phyloP scores from a whole-genome alignment of 1,139 yeast species.

The Candida pseudoviswanathii region DNA sequence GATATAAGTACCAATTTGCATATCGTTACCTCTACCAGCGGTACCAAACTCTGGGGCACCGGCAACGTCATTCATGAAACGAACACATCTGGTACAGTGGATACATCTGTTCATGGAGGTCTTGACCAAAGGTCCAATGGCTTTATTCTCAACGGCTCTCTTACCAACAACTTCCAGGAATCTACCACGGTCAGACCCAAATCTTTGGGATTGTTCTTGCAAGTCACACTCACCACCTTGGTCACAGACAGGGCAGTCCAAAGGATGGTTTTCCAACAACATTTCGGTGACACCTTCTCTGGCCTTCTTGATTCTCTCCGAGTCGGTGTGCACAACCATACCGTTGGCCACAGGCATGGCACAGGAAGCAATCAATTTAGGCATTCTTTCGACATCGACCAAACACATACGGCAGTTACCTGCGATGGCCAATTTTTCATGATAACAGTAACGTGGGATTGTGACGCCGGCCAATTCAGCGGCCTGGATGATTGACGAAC shows the following conservation, averaged over 20 bases:
- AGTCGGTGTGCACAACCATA: slow-evolving; percentile 82
- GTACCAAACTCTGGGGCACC: slow-evolving; percentile 93
- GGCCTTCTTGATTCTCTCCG: slow-evolving; percentile 80
- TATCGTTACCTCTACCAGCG: slow-evolving; percentile 87
- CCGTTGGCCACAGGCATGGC: slow-evolving; percentile 91
- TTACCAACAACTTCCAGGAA: slow-evolving; percentile 81
- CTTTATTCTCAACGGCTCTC: slow-evolving; percentile 89
- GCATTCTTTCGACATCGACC: slow-evolving; percentile 88
- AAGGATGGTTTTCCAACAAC: slow-evolving; percentile 85
- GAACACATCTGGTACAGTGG: slow-evolving; percentile 90
- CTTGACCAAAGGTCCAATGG: slow-evolving; percentile 86
- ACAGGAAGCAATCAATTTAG: slow-evolving; percentile 88
- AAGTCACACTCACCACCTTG: slow-evolving; percentile 96
- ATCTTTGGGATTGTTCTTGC: slow-evolving; percentile 84
- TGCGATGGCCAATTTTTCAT: slow-evolving; percentile 89
- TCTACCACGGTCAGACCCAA: slow-evolving; percentile 87
- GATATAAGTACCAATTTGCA: slow-evolving; percentile 90
- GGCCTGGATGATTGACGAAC: slow-evolving; percentile 87
- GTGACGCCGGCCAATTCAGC: slow-evolving; percentile 90
- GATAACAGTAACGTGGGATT: slow-evolving; percentile 89
- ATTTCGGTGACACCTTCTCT: slow-evolving; percentile 92
- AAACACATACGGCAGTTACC: slow-evolving; percentile 96
- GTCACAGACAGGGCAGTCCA: slow-evolving; percentile 92
- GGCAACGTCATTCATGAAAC: slow-evolving; percentile 89
- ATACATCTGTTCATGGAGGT: slow-evolving; percentile 93